A percentile compares a stretch with the other conserved stretches of the same genome.
Conservation (phyloP, 768 basidiomycete genomes). For the Leccinum pellstonianum region DNA sequence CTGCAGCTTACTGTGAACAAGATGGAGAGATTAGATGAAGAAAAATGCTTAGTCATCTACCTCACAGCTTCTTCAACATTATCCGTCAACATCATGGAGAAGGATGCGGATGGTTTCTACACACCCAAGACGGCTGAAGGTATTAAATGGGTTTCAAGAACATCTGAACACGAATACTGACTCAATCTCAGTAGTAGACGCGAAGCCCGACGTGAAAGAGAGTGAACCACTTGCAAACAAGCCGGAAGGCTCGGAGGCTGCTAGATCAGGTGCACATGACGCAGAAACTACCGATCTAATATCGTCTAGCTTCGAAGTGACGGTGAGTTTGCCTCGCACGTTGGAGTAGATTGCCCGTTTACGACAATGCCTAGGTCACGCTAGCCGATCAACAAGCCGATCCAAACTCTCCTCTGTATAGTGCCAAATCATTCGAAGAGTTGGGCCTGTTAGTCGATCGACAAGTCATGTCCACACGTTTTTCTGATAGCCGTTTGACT, state of each 20-base stretch:
- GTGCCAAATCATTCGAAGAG: slow-evolving; percentile 92
- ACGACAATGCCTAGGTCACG: slow-evolving; percentile 63
- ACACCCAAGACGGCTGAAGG: slow-evolving; percentile 47
- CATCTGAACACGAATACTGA: slow-evolving; percentile 9
- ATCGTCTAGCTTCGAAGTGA: slow-evolving; percentile 80
- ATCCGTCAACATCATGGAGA: slow-evolving; percentile 46
- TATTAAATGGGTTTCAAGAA: slow-evolving; percentile 21
- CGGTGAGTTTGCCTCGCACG: slow-evolving; percentile 48
- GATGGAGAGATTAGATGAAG: slow-evolving; percentile 20
- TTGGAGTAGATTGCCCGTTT: slow-evolving; percentile 8
- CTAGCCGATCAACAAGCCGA: slow-evolving; percentile 95
- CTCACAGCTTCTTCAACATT: background rate
- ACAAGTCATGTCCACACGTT: background rate
- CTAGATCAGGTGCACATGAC: slow-evolving; percentile 20
- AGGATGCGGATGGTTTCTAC: slow-evolving; percentile 81
- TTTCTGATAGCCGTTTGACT: slow-evolving; percentile 9
- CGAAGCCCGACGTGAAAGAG: slow-evolving; percentile 29
- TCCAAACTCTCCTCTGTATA: slow-evolving; percentile 93
- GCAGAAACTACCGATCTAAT: slow-evolving; percentile 57
- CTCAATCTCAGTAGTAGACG: slow-evolving; percentile 3
- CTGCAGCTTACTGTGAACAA: slow-evolving; percentile 2
- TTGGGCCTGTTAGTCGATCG: slow-evolving; percentile 75
- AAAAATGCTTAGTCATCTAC: slow-evolving; percentile 25
- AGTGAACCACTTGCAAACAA: slow-evolving; percentile 22
- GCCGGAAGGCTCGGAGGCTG: slow-evolving; percentile 18